Percentiles rank a stretch among this genome's conserved stretches.
Evolutionary conservation across 2,329 filamentous ascomycete genomes (phyloP).

Genomic region (Boeremia exigua): DNA sequence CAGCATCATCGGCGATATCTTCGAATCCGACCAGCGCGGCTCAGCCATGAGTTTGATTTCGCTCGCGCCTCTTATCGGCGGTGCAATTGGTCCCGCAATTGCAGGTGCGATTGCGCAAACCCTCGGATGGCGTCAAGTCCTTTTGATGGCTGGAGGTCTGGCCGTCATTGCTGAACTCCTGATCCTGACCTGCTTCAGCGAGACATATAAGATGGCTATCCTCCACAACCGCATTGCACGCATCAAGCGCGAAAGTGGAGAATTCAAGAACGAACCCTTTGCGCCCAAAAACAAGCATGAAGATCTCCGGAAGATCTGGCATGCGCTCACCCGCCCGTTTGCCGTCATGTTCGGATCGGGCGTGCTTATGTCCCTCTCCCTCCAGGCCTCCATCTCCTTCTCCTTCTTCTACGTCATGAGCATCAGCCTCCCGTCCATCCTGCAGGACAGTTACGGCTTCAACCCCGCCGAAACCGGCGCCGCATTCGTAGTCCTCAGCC

Average conservation of each 20-base stretch:
- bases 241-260: constrained; percentile 25
- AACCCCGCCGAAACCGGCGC: constrained; percentile 60
- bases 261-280: constrained; percentile 7
- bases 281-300: constrained; percentile 24
- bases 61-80: constrained; percentile 64
- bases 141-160: constrained; percentile 59
- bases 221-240: constrained; percentile 44
- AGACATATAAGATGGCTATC: constrained; percentile 68
- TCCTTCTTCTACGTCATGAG: constrained; percentile 56
- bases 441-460: constrained; percentile 50
- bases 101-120: constrained; percentile 61
- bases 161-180: constrained; percentile 58
- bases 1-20: constrained; percentile 69
- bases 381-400: constrained; percentile 53
- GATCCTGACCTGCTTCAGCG: constrained; percentile 61
- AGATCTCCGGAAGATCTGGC: constrained; percentile 39
- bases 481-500: constrained; percentile 62
- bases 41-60: constrained; percentile 64
- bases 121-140: constrained; percentile 61
- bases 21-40: constrained; percentile 63
- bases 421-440: constrained; percentile 53
- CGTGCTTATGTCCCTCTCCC: constrained; percentile 60
- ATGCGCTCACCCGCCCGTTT: constrained; percentile 50
- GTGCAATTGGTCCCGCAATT: constrained; percentile 63
- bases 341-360: constrained; percentile 56